Percentiles rank a stretch among this genome's conserved stretches.
phyloP scores from a whole-genome alignment of 768 basidiomycete species.

The Dioszegia aurantiaca region DNA sequence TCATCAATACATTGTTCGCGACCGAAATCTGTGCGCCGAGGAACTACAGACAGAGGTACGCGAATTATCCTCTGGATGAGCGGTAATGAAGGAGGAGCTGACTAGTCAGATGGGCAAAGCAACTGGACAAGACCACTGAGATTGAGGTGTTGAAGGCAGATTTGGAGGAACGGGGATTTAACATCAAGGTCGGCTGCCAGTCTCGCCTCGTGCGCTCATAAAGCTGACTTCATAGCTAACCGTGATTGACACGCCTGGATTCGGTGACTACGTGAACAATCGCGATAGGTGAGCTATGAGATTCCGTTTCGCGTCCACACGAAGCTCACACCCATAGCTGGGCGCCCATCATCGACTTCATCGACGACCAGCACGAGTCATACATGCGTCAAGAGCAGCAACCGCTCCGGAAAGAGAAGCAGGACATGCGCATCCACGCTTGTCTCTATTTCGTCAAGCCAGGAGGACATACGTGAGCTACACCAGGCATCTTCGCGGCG shows the following conservation, averaged over 20 bases:
- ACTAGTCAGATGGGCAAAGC: conserved; percentile 61
- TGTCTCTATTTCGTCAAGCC: conserved; percentile 96
- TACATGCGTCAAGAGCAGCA: conserved; percentile 91
- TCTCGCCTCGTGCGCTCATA: not conserved
- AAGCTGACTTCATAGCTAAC: conserved; percentile 62
- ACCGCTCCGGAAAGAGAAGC: conserved; percentile 90
- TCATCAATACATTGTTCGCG: conserved; percentile 98
- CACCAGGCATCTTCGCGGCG: not conserved
- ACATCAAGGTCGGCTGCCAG: conserved; percentile 63
- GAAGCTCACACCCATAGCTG: conserved; percentile 56
- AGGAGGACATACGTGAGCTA: conserved; percentile 57
- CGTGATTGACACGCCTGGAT: conserved; percentile 98
- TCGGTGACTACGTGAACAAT: conserved; percentile 99
- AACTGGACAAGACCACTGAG: conserved; percentile 97
- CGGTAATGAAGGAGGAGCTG: too few species aligned
- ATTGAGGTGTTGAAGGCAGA: conserved; percentile 99
- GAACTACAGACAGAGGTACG: conserved; percentile 64
- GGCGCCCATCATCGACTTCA: conserved; percentile 97
- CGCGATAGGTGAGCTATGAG: conserved; percentile 66
- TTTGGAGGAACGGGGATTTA: conserved; percentile 98
- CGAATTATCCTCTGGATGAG: conserved; percentile 40
- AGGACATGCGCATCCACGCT: conserved; percentile 90
- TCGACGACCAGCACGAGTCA: conserved; percentile 55
- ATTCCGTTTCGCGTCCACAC: not conserved
- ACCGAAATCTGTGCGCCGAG: conserved; percentile 89